Evolutionary conservation across 129 eudicot species (phyloP).

Genomic region (Flaveria bidentis): DNA sequence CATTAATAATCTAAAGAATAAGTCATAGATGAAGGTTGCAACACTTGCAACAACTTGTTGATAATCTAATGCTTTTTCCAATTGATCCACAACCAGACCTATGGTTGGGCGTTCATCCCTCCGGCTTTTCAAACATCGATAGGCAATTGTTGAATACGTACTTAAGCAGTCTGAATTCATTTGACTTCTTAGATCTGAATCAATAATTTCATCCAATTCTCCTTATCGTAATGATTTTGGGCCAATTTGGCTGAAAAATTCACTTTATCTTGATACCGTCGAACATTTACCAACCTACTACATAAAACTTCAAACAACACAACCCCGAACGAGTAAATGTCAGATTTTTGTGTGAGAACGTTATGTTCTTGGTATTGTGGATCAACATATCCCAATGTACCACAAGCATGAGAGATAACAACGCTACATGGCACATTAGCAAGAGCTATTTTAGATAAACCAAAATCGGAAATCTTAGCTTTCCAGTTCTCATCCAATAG

Average conservation of each 20-base stretch:
- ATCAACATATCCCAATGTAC: slow-evolving; percentile 21
- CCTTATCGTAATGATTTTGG: not conserved
- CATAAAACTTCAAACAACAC: slow-evolving; percentile 26
- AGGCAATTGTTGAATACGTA: slow-evolving; percentile 18
- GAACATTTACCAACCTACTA: not conserved
- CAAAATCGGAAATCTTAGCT: slow-evolving; percentile 26
- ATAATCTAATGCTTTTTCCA: slow-evolving; percentile 11
- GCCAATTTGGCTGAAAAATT: not conserved
- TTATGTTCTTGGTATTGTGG: slow-evolving; percentile 12
- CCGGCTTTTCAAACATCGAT: slow-evolving; percentile 4
- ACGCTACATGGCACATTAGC: slow-evolving; percentile 6
- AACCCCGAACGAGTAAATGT: slow-evolving; percentile 23
- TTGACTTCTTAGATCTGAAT: not conserved
- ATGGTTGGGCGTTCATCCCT: slow-evolving; percentile 22
- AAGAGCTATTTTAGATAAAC: slow-evolving; percentile 27
- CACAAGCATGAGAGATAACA: slow-evolving; percentile 8
- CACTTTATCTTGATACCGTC: not conserved
- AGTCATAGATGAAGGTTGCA: not conserved
- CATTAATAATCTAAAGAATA: not conserved
- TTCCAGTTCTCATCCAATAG: slow-evolving; percentile 15
- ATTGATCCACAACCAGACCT: slow-evolving; percentile 9
- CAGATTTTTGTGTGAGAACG: slow-evolving; percentile 19
- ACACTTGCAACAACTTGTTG: not conserved
- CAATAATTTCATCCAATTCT: slow-evolving; percentile 14
- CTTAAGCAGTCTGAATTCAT: slow-evolving; percentile 10